Evolutionary conservation across 805 yeast species (phyloP).

Genomic region (Lipomyces kockii): DNA sequence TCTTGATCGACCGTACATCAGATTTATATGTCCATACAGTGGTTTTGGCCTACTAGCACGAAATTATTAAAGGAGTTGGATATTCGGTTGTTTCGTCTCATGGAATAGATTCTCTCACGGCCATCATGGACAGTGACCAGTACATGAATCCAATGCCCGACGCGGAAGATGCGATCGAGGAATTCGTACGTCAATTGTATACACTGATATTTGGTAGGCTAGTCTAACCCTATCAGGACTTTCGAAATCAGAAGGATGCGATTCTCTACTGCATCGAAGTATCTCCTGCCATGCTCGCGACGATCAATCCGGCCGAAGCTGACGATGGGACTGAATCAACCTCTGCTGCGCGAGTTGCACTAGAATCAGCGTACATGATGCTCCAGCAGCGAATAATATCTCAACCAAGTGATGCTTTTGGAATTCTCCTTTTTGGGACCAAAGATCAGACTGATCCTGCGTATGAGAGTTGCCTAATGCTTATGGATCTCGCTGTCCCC

Average conservation of each 20-base stretch:
- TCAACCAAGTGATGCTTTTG: conserved; percentile 72
- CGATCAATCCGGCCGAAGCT: conserved; percentile 22
- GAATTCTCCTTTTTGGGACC: conserved; percentile 60
- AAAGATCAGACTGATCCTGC: conserved; percentile 41
- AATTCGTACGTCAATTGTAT: conserved; percentile 17
- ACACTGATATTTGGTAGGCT: not conserved
- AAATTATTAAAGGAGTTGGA: not conserved
- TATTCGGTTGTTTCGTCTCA: not conserved
- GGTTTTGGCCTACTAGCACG: too few relatives aligned
- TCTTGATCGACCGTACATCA: too few relatives aligned
- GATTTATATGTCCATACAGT: too few relatives aligned
- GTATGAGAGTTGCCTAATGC: conserved; percentile 33
- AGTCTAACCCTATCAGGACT: conserved; percentile 19
- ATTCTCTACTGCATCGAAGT: conserved; percentile 47
- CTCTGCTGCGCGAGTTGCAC: conserved; percentile 38
- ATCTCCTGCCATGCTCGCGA: conserved; percentile 42
- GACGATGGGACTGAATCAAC: conserved; percentile 15
- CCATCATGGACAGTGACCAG: not conserved
- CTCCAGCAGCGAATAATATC: conserved; percentile 69
- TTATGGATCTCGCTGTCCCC: conserved; percentile 38
- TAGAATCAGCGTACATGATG: conserved; percentile 63
- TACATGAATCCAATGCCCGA: not conserved
- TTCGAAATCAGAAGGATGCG: conserved; percentile 43
- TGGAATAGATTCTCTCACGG: not conserved
- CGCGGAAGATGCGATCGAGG: conserved; percentile 22